A percentile compares a stretch with the other conserved stretches of the same genome.
These are phyloP conservation scores for Trametopsis cervina DNA, from an alignment of 768 basidiomycete genomes.

Conservation along the genomic window DNA sequence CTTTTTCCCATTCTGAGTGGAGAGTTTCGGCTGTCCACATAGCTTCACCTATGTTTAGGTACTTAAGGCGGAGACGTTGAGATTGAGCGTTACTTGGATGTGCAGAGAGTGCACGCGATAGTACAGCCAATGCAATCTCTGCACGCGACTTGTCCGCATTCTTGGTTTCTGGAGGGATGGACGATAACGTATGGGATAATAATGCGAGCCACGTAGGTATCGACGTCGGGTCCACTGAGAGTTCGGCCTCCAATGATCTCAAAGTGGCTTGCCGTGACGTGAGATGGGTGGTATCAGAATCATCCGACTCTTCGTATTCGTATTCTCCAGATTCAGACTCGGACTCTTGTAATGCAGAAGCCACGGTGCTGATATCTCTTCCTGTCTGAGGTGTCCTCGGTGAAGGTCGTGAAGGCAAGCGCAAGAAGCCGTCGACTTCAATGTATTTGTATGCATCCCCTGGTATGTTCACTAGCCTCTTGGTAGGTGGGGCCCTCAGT, in stretches of 20 bases:
- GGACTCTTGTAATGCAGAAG: slow-evolving; percentile 29
- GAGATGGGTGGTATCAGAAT: slow-evolving; percentile 18
- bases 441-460: slow-evolving; percentile 39
- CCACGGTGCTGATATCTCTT: slow-evolving; percentile 38
- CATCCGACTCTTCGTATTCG: slow-evolving; percentile 15
- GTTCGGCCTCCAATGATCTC: slow-evolving; percentile 48
- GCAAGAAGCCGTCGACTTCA: slow-evolving; percentile 64
- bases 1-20: slow-evolving; percentile 61
- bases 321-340: slow-evolving; percentile 27
- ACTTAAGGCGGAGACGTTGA: slow-evolving; percentile 46
- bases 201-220: slow-evolving; percentile 56
- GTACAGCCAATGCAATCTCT: slow-evolving; percentile 63
- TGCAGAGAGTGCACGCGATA: slow-evolving; percentile 55
- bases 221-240: slow-evolving; percentile 45
- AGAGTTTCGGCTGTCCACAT: slow-evolving; percentile 56
- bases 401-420: slow-evolving; percentile 40
- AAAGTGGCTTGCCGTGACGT: slow-evolving; percentile 51
- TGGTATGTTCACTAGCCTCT: slow-evolving; percentile 34
- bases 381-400: slow-evolving; percentile 34
- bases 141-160: slow-evolving; percentile 62
- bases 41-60: slow-evolving; percentile 68
- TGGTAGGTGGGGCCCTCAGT: slow-evolving; percentile 44
- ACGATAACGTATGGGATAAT: slow-evolving; percentile 54
- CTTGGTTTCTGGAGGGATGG: slow-evolving; percentile 56
- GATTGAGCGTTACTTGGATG: slow-evolving; percentile 47